Evolutionary conservation across 345 rosid genomes (phyloP).

Genomic region (Brassica cretica): DNA sequence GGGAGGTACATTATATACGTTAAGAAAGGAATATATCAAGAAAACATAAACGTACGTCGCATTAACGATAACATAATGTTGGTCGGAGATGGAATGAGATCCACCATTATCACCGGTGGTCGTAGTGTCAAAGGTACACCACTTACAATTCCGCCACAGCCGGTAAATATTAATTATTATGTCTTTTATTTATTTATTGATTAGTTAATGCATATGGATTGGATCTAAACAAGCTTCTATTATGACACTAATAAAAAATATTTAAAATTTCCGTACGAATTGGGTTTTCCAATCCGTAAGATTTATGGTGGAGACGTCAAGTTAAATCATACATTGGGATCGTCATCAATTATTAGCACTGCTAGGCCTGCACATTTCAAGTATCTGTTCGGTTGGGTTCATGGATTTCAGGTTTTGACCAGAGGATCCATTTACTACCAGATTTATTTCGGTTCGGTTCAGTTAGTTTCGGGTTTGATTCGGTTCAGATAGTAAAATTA

Average conservation of each 20-base stretch:
- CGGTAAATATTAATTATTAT: conserved; percentile 41
- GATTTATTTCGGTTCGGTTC: too few species aligned
- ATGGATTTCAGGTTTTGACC: too few species aligned
- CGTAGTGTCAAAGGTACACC: conserved; percentile 69
- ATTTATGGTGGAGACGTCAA: not conserved
- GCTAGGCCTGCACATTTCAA: too few species aligned
- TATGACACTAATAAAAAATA: not conserved
- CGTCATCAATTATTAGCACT: not conserved
- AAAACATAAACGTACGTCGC: conserved; percentile 63
- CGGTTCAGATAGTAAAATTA: too few species aligned
- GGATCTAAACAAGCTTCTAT: not conserved
- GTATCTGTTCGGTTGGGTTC: too few species aligned
- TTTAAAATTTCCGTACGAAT: not conserved
- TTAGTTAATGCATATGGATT: not conserved
- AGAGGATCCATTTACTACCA: too few species aligned
- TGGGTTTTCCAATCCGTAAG: not conserved
- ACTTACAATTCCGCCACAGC: conserved; percentile 93
- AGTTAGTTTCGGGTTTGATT: too few species aligned
- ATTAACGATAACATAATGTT: conserved; percentile 65
- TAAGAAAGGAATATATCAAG: conserved; percentile 74
- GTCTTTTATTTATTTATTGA: not conserved
- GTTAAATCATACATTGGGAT: not conserved
- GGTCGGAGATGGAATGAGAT: conserved; percentile 68
- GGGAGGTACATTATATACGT: conserved; percentile 62
- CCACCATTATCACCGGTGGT: conserved; percentile 61